These are phyloP conservation scores for Rhynchospora pubera DNA, from an alignment of 176 grass and related monocot species.

Conservation along the genomic window DNA sequence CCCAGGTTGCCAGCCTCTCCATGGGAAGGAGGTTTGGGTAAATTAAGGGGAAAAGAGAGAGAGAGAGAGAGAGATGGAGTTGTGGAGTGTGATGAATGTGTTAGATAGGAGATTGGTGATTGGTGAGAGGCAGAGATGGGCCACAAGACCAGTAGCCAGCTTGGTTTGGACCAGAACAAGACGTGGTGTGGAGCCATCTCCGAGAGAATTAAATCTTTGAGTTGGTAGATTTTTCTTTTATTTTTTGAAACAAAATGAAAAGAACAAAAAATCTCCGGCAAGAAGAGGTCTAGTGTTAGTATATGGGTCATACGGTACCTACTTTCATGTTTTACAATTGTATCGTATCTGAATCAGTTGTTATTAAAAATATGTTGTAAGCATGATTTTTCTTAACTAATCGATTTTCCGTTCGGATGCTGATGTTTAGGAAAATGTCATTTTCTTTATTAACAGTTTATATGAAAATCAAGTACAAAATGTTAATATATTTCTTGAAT, in stretches of 20 bases:
- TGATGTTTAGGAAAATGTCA: too few relatives aligned
- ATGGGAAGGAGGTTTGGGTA: background rate
- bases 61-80: too few relatives aligned
- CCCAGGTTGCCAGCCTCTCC: conserved; percentile 17
- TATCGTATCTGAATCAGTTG: background rate
- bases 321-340: background rate
- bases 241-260: too few relatives aligned
- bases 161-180: conserved; percentile 7
- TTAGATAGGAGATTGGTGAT: conserved; percentile 14
- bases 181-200: background rate
- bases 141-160: background rate
- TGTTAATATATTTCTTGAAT: background rate
- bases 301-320: background rate
- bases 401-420: too few relatives aligned
- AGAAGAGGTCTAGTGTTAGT: background rate
- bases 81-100: background rate
- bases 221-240: too few relatives aligned
- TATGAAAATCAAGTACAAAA: too few relatives aligned
- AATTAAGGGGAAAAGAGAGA: background rate
- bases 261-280: background rate
- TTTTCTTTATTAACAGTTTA: background rate
- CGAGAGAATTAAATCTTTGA: too few relatives aligned
- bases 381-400: background rate
- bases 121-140: background rate
- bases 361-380: background rate